Evolutionary conservation across 78 protist genomes (phyloP), one percentile per base, ranked within the genome.

Genomic region (Dictyostelium discoideum): DNA sequence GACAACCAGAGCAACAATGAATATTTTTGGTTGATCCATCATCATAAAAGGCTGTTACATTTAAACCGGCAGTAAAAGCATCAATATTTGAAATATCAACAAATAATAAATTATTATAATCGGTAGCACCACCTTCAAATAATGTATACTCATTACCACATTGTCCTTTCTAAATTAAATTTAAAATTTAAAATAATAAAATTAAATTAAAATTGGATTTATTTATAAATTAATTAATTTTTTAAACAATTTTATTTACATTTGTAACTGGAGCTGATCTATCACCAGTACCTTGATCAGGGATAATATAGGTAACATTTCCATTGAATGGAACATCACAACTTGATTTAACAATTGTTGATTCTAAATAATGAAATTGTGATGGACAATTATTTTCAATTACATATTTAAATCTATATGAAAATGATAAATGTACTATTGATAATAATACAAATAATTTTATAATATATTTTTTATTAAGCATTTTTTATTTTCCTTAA

Each of bases 261-360:
- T 26, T 73, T 13, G 79, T 26, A 5, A 73, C 37, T 14, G 79
- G 42, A 73, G 44, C 79, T 14, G 79, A 24, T 29, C 79, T 73
- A 29, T 73, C 79, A 73, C 79, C 79, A 13, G 37, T 73, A 32
- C 79, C 79, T 26, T 73, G 40, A 73, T 24, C 44, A 14, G 79
- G 79, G 1, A 73, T 73, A 14, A 14, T 73, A 29, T 73, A 73
- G 37, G 79, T 73, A 0, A 73, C 44, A 73, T 73, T 73, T 29
- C 44, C 40, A 13, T 24, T 73, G 32, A 73, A 73, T 73, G 79
- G 79, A 11, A 73, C 24, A 73, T 73, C 79, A 32, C 79, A 73
- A 73, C 32, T 73, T 73, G 79, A 73, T 73, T 73, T 73, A 26
- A 73, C 79, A 32, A 73, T 73, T 8, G 79, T 73, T 26, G 79